A percentile compares a stretch with the other conserved stretches of the same genome.
phyloP scores from a whole-genome alignment of 495 filamentous ascomycete genomes.

The Talaromyces nanjingensis region DNA sequence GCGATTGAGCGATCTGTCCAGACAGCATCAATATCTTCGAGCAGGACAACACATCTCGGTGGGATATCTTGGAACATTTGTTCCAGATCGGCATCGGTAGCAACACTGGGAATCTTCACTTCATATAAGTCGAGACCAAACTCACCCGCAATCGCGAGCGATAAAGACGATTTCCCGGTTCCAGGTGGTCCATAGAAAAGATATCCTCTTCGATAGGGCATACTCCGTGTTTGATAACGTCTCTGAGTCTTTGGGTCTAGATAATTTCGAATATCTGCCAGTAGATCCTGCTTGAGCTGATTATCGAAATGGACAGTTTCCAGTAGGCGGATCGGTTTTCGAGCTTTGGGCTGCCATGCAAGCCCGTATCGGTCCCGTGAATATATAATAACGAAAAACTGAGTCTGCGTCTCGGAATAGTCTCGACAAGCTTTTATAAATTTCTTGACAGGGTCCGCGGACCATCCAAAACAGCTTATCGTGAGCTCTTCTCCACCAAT shows the following conservation, averaged over 20 bases:
- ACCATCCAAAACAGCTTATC: conserved; percentile 8
- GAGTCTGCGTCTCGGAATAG: conserved; percentile 3
- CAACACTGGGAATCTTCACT: conserved; percentile 22
- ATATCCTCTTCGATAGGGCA: conserved; percentile 57
- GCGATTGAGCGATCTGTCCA: not conserved
- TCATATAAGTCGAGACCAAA: conserved; percentile 58
- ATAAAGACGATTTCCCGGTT: conserved; percentile 57
- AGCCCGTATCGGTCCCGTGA: conserved; percentile 8
- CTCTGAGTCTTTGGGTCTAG: conserved; percentile 9
- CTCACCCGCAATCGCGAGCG: conserved; percentile 48
- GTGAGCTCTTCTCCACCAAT: conserved; percentile 7
- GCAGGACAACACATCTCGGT: conserved; percentile 52
- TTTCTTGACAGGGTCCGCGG: not conserved
- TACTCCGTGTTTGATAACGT: conserved; percentile 46
- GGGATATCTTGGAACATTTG: conserved; percentile 49
- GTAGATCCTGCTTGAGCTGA: conserved; percentile 60
- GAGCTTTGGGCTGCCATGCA: conserved; percentile 6
- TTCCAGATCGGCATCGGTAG: conserved; percentile 31
- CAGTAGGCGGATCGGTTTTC: conserved; percentile 48
- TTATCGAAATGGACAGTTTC: conserved; percentile 77
- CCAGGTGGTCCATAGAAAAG: conserved; percentile 62
- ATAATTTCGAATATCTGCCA: conserved; percentile 24
- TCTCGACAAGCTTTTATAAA: conserved; percentile 7
- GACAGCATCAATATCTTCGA: conserved; percentile 61
- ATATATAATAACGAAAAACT: conserved; percentile 6